Evolutionary conservation across 1,284 basidiomycete genomes (phyloP).

Genomic region (Retiboletus flavoniger): DNA sequence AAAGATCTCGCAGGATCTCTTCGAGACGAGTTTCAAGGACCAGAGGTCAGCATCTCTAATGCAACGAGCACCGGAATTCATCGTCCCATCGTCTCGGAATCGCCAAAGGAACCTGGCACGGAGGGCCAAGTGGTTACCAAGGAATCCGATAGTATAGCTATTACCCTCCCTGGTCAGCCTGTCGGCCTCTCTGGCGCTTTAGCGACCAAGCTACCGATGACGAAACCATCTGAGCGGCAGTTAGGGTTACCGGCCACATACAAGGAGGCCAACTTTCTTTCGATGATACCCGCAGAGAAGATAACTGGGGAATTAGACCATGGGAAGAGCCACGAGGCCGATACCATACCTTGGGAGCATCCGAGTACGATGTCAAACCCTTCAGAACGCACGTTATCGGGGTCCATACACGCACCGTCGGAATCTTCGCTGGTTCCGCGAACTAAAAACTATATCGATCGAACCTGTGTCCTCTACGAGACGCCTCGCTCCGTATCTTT

Average conservation of each 20-base stretch:
- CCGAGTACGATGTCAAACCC: background rate
- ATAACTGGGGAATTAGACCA: background rate
- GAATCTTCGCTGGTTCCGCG: background rate
- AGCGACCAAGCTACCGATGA: background rate
- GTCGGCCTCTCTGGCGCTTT: background rate
- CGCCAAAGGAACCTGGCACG: background rate
- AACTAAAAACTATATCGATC: background rate
- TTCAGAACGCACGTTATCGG: slow-evolving; percentile 11
- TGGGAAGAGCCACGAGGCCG: background rate
- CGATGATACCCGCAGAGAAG: background rate
- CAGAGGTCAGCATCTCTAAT: background rate
- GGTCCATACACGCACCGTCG: slow-evolving; percentile 24
- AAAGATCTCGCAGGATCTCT: background rate
- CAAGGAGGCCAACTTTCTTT: background rate
- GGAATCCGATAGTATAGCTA: background rate
- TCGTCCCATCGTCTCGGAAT: background rate
- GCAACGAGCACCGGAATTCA: too few relatives aligned
- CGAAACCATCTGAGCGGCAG: background rate
- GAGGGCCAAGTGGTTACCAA: background rate
- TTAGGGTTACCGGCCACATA: background rate
- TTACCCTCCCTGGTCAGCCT: background rate
- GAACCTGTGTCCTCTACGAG: background rate
- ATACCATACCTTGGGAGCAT: background rate
- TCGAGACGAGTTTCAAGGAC: background rate
- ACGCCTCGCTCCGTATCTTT: background rate